A percentile compares a stretch with the other conserved stretches of the same genome.
These are phyloP conservation scores for Aspergillus sp. DNA, from an alignment of 2,329 filamentous ascomycete species.

Conservation along the genomic window DNA sequence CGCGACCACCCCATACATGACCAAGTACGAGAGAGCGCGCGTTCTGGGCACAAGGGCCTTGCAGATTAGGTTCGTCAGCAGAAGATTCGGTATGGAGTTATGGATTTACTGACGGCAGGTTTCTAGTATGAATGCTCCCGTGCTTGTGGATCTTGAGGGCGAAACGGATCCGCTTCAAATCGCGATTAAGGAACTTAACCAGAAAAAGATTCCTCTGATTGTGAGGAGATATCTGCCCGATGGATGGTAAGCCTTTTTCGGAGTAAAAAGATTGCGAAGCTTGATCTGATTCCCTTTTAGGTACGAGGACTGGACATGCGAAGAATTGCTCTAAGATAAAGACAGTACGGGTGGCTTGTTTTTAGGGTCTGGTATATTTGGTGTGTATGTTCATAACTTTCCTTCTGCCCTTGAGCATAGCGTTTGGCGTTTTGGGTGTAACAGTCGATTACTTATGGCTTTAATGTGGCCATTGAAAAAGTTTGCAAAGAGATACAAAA, in stretches of 20 bases:
- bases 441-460: slow-evolving; percentile 7
- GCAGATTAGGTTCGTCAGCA: slow-evolving; percentile 72
- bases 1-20: slow-evolving; percentile 96
- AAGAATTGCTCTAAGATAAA: slow-evolving; percentile 63
- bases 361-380: slow-evolving; percentile 11
- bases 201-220: slow-evolving; percentile 97
- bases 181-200: slow-evolving; percentile 89
- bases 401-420: slow-evolving; percentile 26
- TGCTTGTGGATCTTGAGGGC: slow-evolving; percentile 91
- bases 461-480: slow-evolving; percentile 1
- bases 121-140: slow-evolving; percentile 86
- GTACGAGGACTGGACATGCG: slow-evolving; percentile 99
- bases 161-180: slow-evolving; percentile 97
- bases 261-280: neutral
- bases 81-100: neutral
- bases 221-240: slow-evolving; percentile 93
- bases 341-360: slow-evolving; percentile 5
- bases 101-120: slow-evolving; percentile 16
- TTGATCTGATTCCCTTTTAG: slow-evolving; percentile 37
- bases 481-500: slow-evolving; percentile 8
- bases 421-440: slow-evolving; percentile 34
- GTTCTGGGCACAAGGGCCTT: slow-evolving; percentile 87
- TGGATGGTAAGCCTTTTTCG: slow-evolving; percentile 65
- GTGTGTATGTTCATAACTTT: slow-evolving; percentile 15
- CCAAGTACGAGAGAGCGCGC: slow-evolving; percentile 93